phyloP scores from a whole-genome alignment of 1,284 basidiomycete species.

The Ceratobasidium sp. region DNA sequence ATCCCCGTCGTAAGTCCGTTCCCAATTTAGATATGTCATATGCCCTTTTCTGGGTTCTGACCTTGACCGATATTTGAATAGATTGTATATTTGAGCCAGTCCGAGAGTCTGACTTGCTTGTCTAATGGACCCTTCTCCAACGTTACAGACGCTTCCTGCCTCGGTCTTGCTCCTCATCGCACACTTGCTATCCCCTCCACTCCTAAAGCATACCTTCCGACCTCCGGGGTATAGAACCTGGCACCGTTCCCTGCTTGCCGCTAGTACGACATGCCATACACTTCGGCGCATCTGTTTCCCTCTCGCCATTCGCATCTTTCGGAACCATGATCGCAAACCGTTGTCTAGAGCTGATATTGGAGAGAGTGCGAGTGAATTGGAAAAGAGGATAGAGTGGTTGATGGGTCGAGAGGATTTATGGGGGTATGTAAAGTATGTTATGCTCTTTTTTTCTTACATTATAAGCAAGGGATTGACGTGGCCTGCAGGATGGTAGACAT shows the following conservation, averaged over 20 bases:
- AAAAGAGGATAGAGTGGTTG: slow-evolving; percentile 14
- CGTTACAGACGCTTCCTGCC: slow-evolving; percentile 3
- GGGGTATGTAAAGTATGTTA: neutral
- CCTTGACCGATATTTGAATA: no score
- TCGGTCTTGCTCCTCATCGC: slow-evolving; percentile 22
- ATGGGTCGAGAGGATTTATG: neutral
- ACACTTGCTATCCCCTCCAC: slow-evolving; percentile 1
- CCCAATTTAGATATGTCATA: no score
- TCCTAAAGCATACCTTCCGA: slow-evolving; percentile 27
- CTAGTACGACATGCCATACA: slow-evolving; percentile 5
- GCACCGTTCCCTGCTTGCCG: slow-evolving; percentile 9
- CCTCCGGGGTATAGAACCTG: slow-evolving; percentile 3
- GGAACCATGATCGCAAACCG: slow-evolving; percentile 8
- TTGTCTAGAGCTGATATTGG: slow-evolving; percentile 10
- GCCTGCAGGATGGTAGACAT: slow-evolving; percentile 14
- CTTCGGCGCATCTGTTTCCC: slow-evolving; percentile 18
- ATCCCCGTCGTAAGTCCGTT: no score
- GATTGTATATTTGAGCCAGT: no score
- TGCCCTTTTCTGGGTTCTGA: no score
- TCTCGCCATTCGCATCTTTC: neutral
- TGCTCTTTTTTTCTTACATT: neutral
- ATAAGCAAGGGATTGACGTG: no score
- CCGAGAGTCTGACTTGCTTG: no score
- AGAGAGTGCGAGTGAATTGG: slow-evolving; percentile 25
- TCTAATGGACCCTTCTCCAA: neutral